Conservation (phyloP, 1,284 basidiomycete species). For the Ustilago esculenta region DNA sequence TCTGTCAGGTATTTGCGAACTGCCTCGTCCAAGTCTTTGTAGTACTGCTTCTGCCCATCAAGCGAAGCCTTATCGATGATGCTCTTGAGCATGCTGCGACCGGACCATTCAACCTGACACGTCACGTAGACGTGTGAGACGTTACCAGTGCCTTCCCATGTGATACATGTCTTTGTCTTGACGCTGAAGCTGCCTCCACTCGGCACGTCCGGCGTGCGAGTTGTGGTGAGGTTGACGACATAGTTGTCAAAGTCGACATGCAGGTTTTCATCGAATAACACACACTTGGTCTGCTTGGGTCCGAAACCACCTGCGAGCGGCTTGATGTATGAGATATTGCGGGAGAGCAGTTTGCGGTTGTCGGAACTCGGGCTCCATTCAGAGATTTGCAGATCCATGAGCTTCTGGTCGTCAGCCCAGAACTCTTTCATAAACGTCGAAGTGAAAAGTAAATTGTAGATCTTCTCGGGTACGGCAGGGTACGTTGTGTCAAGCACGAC, state of each 20-base stretch:
- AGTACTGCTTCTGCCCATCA: slow-evolving; percentile 93
- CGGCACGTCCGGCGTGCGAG: slow-evolving; percentile 92
- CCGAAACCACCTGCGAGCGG: slow-evolving; percentile 87
- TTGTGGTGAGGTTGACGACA: slow-evolving; percentile 85
- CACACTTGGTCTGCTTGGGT: slow-evolving; percentile 93
- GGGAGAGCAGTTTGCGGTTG: slow-evolving; percentile 76
- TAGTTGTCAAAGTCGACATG: slow-evolving; percentile 86
- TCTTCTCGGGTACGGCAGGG: slow-evolving; percentile 90
- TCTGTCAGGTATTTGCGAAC: slow-evolving; percentile 82
- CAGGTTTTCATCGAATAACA: slow-evolving; percentile 84
- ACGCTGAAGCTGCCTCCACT: slow-evolving; percentile 90
- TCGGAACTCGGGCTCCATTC: slow-evolving; percentile 69
- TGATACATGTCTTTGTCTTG: slow-evolving; percentile 92
- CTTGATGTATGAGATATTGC: slow-evolving; percentile 95
- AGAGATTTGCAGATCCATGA: slow-evolving; percentile 70
- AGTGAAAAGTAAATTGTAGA: slow-evolving; percentile 95
- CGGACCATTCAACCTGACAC: slow-evolving; percentile 93
- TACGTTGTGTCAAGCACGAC: slow-evolving; percentile 80
- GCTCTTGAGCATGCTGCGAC: slow-evolving; percentile 93
- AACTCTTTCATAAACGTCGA: slow-evolving; percentile 96
- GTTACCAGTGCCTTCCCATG: slow-evolving; percentile 81
- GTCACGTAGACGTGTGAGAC: slow-evolving; percentile 84
- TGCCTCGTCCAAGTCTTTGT: slow-evolving; percentile 81
- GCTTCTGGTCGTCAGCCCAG: slow-evolving; percentile 84
- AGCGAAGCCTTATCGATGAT: slow-evolving; percentile 91